phyloP scores from a whole-genome alignment of 2,329 filamentous ascomycete genomes.

The Colletotrichum incanum region DNA sequence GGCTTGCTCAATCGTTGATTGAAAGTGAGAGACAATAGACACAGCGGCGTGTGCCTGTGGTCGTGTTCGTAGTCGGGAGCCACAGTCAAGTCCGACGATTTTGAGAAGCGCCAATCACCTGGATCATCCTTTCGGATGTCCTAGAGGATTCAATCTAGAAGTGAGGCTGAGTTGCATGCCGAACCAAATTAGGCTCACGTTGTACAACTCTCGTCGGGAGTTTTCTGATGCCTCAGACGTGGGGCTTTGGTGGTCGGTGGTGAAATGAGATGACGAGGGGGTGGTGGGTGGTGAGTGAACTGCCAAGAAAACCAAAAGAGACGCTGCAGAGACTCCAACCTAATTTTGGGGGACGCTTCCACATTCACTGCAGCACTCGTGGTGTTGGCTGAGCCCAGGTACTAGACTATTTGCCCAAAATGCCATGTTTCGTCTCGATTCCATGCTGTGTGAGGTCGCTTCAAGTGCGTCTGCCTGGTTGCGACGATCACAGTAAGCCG shows the following conservation, averaged over 20 bases:
- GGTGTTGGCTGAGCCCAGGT: background rate
- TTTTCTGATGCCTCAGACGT: background rate
- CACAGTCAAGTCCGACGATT: too few species aligned
- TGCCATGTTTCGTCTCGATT: background rate
- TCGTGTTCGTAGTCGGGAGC: too few species aligned
- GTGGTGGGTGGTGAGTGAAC: background rate
- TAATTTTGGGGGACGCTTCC: background rate
- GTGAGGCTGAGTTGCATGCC: background rate
- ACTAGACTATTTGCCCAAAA: too few species aligned
- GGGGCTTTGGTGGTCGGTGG: background rate
- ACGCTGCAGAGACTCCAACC: background rate
- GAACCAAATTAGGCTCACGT: background rate
- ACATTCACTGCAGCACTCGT: background rate
- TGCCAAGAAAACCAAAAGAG: background rate
- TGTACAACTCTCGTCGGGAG: background rate
- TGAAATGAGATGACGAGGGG: background rate
- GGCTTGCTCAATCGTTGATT: background rate
- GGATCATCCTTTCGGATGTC: too few species aligned
- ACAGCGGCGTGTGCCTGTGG: too few species aligned
- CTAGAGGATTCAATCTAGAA: background rate
- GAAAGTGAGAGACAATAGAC: too few species aligned
- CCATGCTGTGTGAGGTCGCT: background rate
- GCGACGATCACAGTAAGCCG: conserved; percentile 24
- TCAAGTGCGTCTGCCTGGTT: background rate
- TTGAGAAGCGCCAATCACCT: too few species aligned